Conservation (phyloP, 805 yeast species). For the Monosporozyma servazzii region DNA sequence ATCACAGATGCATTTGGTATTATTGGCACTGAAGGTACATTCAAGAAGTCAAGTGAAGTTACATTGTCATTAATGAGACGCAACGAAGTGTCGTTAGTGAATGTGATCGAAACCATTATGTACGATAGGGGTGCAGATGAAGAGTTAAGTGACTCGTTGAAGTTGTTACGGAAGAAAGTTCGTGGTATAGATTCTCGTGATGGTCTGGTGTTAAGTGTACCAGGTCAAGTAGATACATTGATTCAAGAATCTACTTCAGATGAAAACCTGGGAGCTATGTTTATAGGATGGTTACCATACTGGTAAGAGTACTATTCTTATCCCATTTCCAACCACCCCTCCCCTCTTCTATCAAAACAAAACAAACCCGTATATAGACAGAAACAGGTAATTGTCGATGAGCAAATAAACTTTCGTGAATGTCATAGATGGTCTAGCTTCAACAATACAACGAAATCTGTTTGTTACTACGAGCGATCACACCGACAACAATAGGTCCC, state of each 20-base stretch:
- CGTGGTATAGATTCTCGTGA: conserved; percentile 76
- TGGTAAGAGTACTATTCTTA: no score
- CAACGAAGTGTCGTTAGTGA: conserved; percentile 79
- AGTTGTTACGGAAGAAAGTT: conserved; percentile 66
- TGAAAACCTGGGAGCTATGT: conserved; percentile 74
- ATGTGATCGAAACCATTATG: conserved; percentile 81
- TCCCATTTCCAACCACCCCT: no score
- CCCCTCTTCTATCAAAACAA: neutral
- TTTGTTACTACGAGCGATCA: neutral
- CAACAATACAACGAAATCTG: neutral
- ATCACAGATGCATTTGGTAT: conserved; percentile 85
- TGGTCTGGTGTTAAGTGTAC: conserved; percentile 78
- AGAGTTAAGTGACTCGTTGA: conserved; percentile 57
- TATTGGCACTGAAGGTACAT: conserved; percentile 82
- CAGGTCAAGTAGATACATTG: conserved; percentile 85
- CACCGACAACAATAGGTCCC: neutral
- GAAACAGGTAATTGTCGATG: neutral
- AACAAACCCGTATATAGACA: neutral
- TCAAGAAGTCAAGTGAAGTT: conserved; percentile 77
- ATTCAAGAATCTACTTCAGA: conserved; percentile 72
- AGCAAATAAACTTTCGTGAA: neutral
- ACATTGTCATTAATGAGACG: conserved; percentile 62
- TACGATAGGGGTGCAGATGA: conserved; percentile 56
- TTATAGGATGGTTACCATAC: conserved; percentile 86
- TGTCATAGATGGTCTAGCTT: neutral